Evolutionary conservation across 331 rosid species (phyloP), one percentile per base, ranked within the genome.

Genomic region (Telfairia occidentalis): DNA sequence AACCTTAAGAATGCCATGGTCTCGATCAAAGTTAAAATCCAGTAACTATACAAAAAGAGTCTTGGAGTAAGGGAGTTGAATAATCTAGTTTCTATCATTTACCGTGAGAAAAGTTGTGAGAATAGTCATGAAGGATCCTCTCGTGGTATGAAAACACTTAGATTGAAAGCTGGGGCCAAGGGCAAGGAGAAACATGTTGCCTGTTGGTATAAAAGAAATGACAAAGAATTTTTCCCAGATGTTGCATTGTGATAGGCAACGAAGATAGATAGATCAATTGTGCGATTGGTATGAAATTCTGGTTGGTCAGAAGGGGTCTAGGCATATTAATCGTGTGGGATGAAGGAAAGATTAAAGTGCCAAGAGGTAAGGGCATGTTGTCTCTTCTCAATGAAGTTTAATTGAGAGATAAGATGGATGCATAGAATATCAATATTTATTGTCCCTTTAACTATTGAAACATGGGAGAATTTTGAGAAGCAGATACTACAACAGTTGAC

Each of bases 41-140:
- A 64, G 4, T 19, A 4, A 6, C 49, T 37, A 30, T 7, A 13
- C 43, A 30, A 32, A 60, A 32, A 9, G 23, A 60, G 69, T 60
- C 69, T 29, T 30, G 67, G 43, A 60, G 69, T n/a, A 32, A 60
- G 69, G 43, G 69, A 60, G 43, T 60, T 60, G 43, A 60, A 60
- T 12, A 16, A 16, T 60, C 43, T 60, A n/a, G 15, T 29, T 59
- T 29, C 10, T 29, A 29, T 59, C 19, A 57, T 12, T 11, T 26
- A 57, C 7, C 7, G 5, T 57, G 64, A 26, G 34, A 57, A 26
- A 57, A 11, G 35, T 28, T 24, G 64, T 57, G 64, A 10, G n/a
- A 11, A 28, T 28, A 57, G 24, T 13, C 37, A 58, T 3, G 65
- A 58, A 24, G 63, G 63, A 21, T 53, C 13, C 12, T 53, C 12